phyloP scores from a whole-genome alignment of 352 stramenopile species.

The Phytophthora nicotianae region DNA sequence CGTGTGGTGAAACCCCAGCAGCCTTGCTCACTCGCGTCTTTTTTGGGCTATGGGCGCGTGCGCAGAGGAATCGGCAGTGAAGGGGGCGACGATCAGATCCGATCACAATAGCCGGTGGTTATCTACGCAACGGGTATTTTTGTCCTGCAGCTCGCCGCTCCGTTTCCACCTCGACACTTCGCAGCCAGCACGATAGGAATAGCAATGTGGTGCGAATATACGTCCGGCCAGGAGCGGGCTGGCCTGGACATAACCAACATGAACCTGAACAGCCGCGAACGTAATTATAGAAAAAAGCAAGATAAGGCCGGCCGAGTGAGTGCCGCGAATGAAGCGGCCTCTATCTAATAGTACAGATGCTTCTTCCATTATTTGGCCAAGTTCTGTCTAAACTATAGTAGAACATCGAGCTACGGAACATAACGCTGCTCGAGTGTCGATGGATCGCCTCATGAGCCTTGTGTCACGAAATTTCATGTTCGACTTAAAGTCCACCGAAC shows the following conservation, averaged over 20 bases:
- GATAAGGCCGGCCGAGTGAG: slow-evolving; percentile 28
- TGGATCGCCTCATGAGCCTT: neutral
- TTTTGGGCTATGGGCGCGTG: slow-evolving; percentile 41
- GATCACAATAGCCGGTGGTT: slow-evolving; percentile 23
- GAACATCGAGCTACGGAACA: neutral
- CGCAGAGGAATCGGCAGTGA: slow-evolving; percentile 18
- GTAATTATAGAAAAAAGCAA: slow-evolving; percentile 43
- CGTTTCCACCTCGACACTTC: slow-evolving; percentile 34
- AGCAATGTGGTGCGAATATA: slow-evolving; percentile 31
- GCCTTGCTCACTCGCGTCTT: slow-evolving; percentile 31
- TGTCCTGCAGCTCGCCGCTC: slow-evolving; percentile 7
- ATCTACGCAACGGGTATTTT: slow-evolving; percentile 33
- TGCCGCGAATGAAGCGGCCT: slow-evolving; percentile 8
- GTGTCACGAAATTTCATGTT: neutral
- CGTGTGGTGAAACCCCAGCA: slow-evolving; percentile 34
- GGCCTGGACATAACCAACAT: slow-evolving; percentile 30
- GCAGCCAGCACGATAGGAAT: slow-evolving; percentile 29
- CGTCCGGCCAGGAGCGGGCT: slow-evolving; percentile 1
- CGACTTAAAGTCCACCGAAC: slow-evolving; percentile 5
- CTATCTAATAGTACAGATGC: neutral
- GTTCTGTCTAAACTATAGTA: slow-evolving; percentile 1
- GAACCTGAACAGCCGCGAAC: slow-evolving; percentile 24
- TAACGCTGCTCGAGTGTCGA: neutral
- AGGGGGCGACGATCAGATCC: slow-evolving; percentile 22
- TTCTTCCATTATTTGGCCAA: slow-evolving; percentile 24